phyloP scores from a whole-genome alignment of 306 rosid genomes.

The Gleditsia sinensis region DNA sequence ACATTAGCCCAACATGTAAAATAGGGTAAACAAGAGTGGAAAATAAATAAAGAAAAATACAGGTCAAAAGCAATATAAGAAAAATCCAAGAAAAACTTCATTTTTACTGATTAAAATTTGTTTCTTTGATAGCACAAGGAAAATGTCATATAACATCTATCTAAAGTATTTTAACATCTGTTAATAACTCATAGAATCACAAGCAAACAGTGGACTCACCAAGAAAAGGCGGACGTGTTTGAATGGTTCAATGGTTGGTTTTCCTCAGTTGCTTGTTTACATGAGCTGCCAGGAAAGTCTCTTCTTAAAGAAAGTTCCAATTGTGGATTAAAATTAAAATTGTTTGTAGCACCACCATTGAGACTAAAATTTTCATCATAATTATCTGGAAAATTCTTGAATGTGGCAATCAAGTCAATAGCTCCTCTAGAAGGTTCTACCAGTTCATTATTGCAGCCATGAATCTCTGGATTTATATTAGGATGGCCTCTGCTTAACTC shows the following conservation, averaged over 20 bases:
- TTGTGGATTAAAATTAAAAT: slow-evolving; percentile 46
- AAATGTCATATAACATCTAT: background rate
- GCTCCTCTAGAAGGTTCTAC: slow-evolving; percentile 54
- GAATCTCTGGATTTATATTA: slow-evolving; percentile 35
- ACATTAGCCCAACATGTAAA: background rate
- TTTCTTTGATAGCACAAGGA: background rate
- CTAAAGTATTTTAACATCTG: background rate
- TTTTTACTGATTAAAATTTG: background rate
- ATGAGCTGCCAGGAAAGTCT: slow-evolving; percentile 38
- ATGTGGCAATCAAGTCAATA: slow-evolving; percentile 68
- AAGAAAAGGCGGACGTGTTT: slow-evolving; percentile 75
- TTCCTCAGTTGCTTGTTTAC: slow-evolving; percentile 46
- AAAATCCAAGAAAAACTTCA: background rate
- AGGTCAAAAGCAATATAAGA: background rate
- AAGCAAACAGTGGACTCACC: slow-evolving; percentile 50
- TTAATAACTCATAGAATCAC: slow-evolving; percentile 6
- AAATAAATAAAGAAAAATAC: background rate
- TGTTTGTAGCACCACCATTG: slow-evolving; percentile 37
- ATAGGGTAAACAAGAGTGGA: background rate
- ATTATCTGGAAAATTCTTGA: slow-evolving; percentile 46
- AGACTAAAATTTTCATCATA: slow-evolving; percentile 33
- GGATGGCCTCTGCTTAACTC: slow-evolving; percentile 43
- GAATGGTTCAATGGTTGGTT: slow-evolving; percentile 60
- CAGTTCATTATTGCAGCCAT: slow-evolving; percentile 35
- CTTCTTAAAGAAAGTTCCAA: slow-evolving; percentile 69